Conservation (phyloP, 495 filamentous ascomycete genomes). For the Podospora didyma region DNA sequence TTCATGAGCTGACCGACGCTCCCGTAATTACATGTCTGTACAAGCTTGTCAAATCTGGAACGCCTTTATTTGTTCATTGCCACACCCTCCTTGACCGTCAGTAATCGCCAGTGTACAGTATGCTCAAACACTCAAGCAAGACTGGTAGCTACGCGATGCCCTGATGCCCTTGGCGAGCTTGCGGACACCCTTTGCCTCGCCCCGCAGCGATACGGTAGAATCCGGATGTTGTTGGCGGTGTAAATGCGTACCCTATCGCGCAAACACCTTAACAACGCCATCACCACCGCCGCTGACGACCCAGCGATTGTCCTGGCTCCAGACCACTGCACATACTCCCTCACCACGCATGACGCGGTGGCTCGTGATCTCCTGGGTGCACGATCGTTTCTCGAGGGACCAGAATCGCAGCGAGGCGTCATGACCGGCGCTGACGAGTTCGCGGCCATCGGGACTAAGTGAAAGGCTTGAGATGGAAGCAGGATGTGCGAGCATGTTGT, state of each 20-base stretch:
- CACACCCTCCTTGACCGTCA: no score
- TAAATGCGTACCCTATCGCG: constrained; percentile 31
- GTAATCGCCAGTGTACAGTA: no score
- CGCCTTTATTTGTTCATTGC: no score
- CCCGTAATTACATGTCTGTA: no score
- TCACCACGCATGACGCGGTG: constrained; percentile 92
- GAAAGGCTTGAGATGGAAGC: constrained; percentile 86
- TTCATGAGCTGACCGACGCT: no score
- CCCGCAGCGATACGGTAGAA: not conserved
- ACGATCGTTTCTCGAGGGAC: constrained; percentile 91
- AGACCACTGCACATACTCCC: constrained; percentile 86
- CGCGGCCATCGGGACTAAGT: constrained; percentile 84
- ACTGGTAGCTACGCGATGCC: no score
- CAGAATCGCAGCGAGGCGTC: constrained; percentile 94
- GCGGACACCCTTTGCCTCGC: not conserved
- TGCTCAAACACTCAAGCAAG: no score
- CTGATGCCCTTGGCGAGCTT: no score
- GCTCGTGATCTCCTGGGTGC: constrained; percentile 88
- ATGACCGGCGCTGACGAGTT: constrained; percentile 94
- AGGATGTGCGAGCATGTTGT: constrained; percentile 95
- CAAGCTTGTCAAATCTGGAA: no score
- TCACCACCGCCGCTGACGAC: constrained; percentile 96
- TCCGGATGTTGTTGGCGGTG: not conserved
- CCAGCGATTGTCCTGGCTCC: constrained; percentile 91
- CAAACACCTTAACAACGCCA: constrained; percentile 94